These are phyloP conservation scores for Neurospora tetraspora DNA, from an alignment of 495 filamentous ascomycete genomes.

Conservation along the genomic window DNA sequence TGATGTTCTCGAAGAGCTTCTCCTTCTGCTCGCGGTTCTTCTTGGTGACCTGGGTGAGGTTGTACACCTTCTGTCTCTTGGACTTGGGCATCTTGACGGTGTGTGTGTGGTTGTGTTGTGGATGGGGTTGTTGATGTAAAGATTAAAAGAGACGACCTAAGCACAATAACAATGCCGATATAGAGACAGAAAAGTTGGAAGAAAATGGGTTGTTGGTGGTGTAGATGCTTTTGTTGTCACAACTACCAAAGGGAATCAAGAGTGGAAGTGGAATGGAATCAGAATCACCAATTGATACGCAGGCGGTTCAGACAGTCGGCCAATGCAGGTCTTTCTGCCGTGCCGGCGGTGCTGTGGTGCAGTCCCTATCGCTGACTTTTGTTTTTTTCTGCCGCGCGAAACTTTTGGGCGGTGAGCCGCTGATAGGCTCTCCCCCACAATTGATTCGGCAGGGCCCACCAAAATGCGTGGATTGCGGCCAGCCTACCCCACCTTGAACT, in stretches of 20 bases:
- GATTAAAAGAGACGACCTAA: background rate
- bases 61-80: slow-evolving; percentile 80
- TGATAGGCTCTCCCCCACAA: slow-evolving; percentile 4
- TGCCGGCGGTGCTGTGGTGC: background rate
- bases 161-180: background rate
- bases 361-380: background rate
- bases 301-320: background rate
- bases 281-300: background rate
- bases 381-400: slow-evolving; percentile 8
- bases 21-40: slow-evolving; percentile 83
- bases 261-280: background rate
- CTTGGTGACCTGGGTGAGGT: slow-evolving; percentile 83
- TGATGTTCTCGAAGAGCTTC: slow-evolving; percentile 78
- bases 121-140: background rate
- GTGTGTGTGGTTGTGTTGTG: no score
- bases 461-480: background rate
- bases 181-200: background rate
- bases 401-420: slow-evolving; percentile 7
- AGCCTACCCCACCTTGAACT: background rate
- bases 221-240: background rate
- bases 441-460: background rate
- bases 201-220: background rate
- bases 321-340: background rate
- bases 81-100: slow-evolving; percentile 78
- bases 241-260: background rate